phyloP scores from a whole-genome alignment of 179 eudicot species.

The Pouteria campechiana region DNA sequence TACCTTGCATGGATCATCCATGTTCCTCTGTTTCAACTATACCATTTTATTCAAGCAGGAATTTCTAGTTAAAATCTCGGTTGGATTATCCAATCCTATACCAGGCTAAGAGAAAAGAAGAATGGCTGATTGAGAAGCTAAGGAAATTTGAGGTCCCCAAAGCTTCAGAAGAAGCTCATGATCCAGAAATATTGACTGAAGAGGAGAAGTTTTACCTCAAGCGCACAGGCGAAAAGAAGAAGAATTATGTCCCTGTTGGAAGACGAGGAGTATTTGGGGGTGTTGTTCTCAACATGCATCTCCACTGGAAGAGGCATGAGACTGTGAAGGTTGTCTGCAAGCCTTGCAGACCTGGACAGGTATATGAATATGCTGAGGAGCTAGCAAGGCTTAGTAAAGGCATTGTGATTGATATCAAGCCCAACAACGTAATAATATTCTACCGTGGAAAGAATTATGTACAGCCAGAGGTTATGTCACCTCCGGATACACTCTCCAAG shows the following conservation, averaged over 20 bases:
- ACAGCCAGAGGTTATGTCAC: slow-evolving; percentile 82
- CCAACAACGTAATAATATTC: slow-evolving; percentile 67
- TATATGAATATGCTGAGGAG: slow-evolving; percentile 81
- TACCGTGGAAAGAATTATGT: slow-evolving; percentile 95
- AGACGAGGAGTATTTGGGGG: slow-evolving; percentile 98
- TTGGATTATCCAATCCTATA: no score
- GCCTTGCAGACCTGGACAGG: slow-evolving; percentile 89
- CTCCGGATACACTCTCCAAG: slow-evolving; percentile 81
- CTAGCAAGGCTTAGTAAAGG: slow-evolving; percentile 84
- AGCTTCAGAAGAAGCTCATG: slow-evolving; percentile 60
- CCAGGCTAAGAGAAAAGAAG: slow-evolving; percentile 94
- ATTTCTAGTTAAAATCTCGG: no score
- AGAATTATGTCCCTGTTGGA: slow-evolving; percentile 93
- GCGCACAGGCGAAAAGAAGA: slow-evolving; percentile 96
- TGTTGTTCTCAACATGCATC: slow-evolving; percentile 97
- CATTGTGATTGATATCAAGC: slow-evolving; percentile 73
- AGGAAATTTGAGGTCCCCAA: slow-evolving; percentile 75
- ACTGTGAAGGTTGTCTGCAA: slow-evolving; percentile 91
- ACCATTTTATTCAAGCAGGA: no score
- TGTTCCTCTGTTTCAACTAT: no score
- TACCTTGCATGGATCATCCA: no score
- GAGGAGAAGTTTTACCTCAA: slow-evolving; percentile 87
- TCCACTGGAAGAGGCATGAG: slow-evolving; percentile 95
- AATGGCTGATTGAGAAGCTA: slow-evolving; percentile 86
- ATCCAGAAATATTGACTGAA: slow-evolving; percentile 89